A percentile compares a stretch with the other conserved stretches of the same genome.
Evolutionary conservation across 2,329 filamentous ascomycete species (phyloP).

Genomic region (Alternaria solani): DNA sequence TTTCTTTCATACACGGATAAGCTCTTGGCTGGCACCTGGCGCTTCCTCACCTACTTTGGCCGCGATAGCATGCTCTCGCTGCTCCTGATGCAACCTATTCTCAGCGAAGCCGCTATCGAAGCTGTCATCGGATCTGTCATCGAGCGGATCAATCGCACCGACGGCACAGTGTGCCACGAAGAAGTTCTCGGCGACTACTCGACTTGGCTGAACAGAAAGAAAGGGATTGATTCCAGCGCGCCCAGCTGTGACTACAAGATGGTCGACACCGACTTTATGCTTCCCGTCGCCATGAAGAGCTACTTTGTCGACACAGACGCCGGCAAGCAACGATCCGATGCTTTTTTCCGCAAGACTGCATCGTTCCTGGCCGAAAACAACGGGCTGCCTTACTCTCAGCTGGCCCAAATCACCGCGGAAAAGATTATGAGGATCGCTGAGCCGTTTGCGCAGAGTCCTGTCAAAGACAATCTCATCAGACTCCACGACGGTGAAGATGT

Average conservation of each 20-base stretch:
- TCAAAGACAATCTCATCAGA: constrained; percentile 64
- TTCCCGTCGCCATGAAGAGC: constrained; percentile 65
- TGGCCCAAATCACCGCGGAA: constrained; percentile 62
- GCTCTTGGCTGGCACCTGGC: constrained; percentile 70
- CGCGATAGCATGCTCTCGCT: constrained; percentile 70
- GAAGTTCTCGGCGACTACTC: constrained; percentile 73
- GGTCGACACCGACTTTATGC: constrained; percentile 69
- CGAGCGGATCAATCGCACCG: constrained; percentile 66
- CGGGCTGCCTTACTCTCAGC: constrained; percentile 62
- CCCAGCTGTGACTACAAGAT: constrained; percentile 67
- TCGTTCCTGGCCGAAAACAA: constrained; percentile 61
- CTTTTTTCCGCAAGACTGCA: constrained; percentile 55
- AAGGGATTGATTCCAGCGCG: constrained; percentile 61
- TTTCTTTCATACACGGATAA: constrained; percentile 72
- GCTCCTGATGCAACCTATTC: constrained; percentile 65
- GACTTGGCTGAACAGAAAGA: constrained; percentile 65
- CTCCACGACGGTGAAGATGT: constrained; percentile 64
- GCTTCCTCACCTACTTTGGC: constrained; percentile 73
- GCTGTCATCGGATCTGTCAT: constrained; percentile 68
- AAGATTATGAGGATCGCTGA: constrained; percentile 66
- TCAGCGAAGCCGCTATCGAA: constrained; percentile 67
- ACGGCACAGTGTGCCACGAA: constrained; percentile 70
- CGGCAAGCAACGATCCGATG: constrained; percentile 50
- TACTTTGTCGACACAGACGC: constrained; percentile 63
- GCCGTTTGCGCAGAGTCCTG: constrained; percentile 63